Base-by-base conservation (phyloP, 192 early-diverging fungal genomes). In the Gamsiella multidivaricata region DNA sequence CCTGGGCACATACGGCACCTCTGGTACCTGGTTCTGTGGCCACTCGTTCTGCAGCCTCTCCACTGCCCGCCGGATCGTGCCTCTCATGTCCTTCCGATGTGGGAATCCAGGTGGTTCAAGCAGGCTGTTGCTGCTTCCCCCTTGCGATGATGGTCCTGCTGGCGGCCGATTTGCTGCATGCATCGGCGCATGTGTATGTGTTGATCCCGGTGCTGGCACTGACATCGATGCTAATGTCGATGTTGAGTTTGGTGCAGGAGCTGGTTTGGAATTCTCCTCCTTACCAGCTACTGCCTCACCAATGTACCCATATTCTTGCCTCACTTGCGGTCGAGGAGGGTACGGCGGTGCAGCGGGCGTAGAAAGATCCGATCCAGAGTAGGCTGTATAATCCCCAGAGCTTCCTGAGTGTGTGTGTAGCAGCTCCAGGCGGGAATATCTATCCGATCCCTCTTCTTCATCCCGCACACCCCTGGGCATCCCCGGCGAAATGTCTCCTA, bases 11-110 rank as follows among this genome's bases (percentile, higher is more conserved):
- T 73, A 73, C n/a, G 65, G 26, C n/a, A n/a, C n/a, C n/a, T 34
- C 26, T 15, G 52, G 18, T 8, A 31, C 7, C 4, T 31, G 54
- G 43, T 34, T 49, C 18, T 78, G 74, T 12, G 74, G 74, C 74
- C 74, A 78, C 25, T 78, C 74, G 18, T 69, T 67, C 32, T 78
- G 74, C 3, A 78, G 54, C 10, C 74, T 62, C 20, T 78, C 65
- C 17, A 78, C 74, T 3, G 74, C 74, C 20, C 34, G 61, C 12
- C 74, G 65, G 37, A 78, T 68, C 20, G 74, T 69, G 17, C 74
- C 65, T 37, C 74, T 31, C 65, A 78, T 69, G 23, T 76, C 65
- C 41, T 46, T 49, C 20, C 61, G 33, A 9, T 42, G 33, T 23
- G 74, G 66, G 37, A 68, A 59, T 11, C 51, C 65, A 23, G 65